Evolutionary conservation across 1,139 yeast genomes (phyloP).

Genomic region (Candida tetrigidarum): DNA sequence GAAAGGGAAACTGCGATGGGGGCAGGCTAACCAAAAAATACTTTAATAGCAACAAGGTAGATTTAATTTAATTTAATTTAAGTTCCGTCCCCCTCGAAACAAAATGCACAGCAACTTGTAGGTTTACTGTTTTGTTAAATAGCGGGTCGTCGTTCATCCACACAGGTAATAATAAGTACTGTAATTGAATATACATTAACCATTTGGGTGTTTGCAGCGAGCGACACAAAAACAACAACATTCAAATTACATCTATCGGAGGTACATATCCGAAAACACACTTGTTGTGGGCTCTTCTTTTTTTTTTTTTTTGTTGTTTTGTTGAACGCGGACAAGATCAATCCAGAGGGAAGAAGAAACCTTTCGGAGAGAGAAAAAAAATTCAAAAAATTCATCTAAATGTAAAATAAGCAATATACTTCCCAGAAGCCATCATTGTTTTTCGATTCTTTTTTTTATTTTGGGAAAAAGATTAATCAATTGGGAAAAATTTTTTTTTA

Average conservation of each 20-base stretch:
- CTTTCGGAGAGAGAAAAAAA: constrained; percentile 2
- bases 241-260: no score
- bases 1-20: constrained; percentile 5
- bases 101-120: no score
- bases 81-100: no score
- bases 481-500: not conserved
- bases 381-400: not conserved
- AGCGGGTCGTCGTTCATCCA: no score
- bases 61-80: constrained; percentile 5
- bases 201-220: no score
- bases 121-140: no score
- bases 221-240: no score
- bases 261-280: constrained; percentile 7
- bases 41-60: constrained; percentile 13
- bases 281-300: not conserved
- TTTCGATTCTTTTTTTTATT: no score
- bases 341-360: not conserved
- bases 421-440: not conserved
- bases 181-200: no score
- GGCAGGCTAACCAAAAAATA: constrained; percentile 12
- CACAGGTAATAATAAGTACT: no score
- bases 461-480: not conserved
- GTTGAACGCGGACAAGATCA: constrained; percentile 10
- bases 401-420: constrained; percentile 1
- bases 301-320: not conserved